Evolutionary conservation across 169 alveolate species (phyloP), one percentile per base, ranked within the genome.

Genomic region (Eimeria tenella): DNA sequence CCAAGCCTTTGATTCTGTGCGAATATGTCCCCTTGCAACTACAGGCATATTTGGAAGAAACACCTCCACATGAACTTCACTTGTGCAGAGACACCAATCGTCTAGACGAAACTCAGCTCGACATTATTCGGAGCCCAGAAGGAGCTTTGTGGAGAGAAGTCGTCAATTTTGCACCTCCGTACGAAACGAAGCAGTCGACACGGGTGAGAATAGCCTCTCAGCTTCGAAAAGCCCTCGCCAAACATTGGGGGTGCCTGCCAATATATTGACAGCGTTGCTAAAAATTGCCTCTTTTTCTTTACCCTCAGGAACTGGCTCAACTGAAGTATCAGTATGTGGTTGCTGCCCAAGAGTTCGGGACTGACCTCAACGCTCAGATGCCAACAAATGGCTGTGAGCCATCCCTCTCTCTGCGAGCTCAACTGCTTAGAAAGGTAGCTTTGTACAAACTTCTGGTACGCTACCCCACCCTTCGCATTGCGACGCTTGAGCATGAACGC

Each of bases 311-410:
- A 55, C 93, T 63, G 23, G 88, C 95, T n/a, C 86, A 79, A 7
- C 93, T 92, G 21, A 81, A 82, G 73, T 92, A 82, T 31, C 95
- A 92, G 63, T 92, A 92, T 65, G 31, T 92, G 31, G 93, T 92
- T 52, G 93, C 95, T 19, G 95, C 95, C 75, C 95, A 92, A 56
- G 93, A 81, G 81, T 82, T 92, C 52, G 95, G 95, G 3, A 71
- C 71, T 52, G 95, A 92, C 93, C 77, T 75, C 42, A 62, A 31
- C 17, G 93, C 92, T 2, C 74, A 79, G 86, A 74, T 79, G 70
- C 83, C 95, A 21, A 53, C 88, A 1, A 21, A 52, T 15, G 90
- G 92, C 50, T 81, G 89, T 13, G 93, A 53, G 81, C 87, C 89
- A 58, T 21, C 95, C 15, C 87, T 88, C 3, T 86, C 52, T 63